A percentile compares a stretch with the other conserved stretches of the same genome.
Conservation (phyloP, 2,329 filamentous ascomycete genomes). For the Microdochium nivale region DNA sequence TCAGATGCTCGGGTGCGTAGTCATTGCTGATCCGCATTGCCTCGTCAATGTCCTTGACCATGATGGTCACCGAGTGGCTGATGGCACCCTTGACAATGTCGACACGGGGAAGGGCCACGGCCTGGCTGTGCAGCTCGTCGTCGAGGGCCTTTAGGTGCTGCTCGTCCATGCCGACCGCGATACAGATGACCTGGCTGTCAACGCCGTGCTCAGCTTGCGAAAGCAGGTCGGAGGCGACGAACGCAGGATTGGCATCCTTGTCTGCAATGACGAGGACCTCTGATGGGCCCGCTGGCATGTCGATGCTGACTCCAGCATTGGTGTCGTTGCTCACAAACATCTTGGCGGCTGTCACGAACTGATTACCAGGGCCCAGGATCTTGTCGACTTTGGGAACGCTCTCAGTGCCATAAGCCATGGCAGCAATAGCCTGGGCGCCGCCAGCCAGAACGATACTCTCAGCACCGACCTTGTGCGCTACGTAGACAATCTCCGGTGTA, state of each 20-base stretch:
- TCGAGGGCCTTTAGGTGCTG: slow-evolving; percentile 73
- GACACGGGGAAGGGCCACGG: slow-evolving; percentile 76
- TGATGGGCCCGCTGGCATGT: slow-evolving; percentile 96
- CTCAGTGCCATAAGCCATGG: slow-evolving; percentile 95
- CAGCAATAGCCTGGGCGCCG: slow-evolving; percentile 89
- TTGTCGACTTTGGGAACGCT: slow-evolving; percentile 96
- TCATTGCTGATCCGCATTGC: slow-evolving; percentile 80
- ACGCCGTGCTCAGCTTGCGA: slow-evolving; percentile 96
- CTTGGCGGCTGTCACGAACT: slow-evolving; percentile 97
- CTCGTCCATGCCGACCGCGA: slow-evolving; percentile 73
- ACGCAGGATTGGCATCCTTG: slow-evolving; percentile 77
- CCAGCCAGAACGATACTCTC: slow-evolving; percentile 94
- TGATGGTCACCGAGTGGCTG: slow-evolving; percentile 81
- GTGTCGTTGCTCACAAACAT: slow-evolving; percentile 98
- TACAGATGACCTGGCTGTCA: slow-evolving; percentile 89
- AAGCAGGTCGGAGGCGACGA: slow-evolving; percentile 89
- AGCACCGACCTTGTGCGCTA: slow-evolving; percentile 91
- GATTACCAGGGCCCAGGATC: slow-evolving; percentile 94
- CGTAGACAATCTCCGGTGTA: slow-evolving; percentile 95
- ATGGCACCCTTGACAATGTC: slow-evolving; percentile 90
- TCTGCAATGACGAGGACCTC: slow-evolving; percentile 97
- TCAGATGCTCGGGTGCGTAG: slow-evolving; percentile 94
- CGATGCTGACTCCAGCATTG: slow-evolving; percentile 87
- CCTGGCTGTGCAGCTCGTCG: slow-evolving; percentile 82
- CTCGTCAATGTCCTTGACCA: slow-evolving; percentile 61